Base-by-base conservation (phyloP, 805 yeast genomes). In the Cyberlindnera saturnus region DNA sequence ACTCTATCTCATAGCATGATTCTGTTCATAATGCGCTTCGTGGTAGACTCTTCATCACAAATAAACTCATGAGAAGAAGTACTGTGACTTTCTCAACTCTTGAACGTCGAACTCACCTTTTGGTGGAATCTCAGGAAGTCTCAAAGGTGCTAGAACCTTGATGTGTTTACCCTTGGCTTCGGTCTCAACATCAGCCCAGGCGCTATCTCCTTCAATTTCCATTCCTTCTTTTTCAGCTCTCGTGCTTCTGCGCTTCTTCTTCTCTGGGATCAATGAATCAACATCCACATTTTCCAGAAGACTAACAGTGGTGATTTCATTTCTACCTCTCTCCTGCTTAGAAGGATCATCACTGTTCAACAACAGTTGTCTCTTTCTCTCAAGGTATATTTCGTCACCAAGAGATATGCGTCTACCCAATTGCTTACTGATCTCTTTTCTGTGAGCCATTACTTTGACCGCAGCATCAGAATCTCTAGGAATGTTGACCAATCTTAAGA, bases 71-170 rank as follows among this genome's bases (percentile, higher is more conserved):
- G 52, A 49, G 50, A 91, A 91, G 73, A 91, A 91, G 63, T 91
- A 91, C 29, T 73, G 72, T 49, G 96, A 86, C 39, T 81, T 76
- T 57, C 74, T 73, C 35, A 90, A 82, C 45, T 74, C 75, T 33
- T 68, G 65, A 32, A 91, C 95, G 57, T 91, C 95, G 54, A 91
- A 86, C 15, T 79, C 81, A 40, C 97, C 99, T 61, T 77, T 82
- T 39, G 73, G 67, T 13, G 96, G 96, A 34, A 87, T 75, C 0
- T 69, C 72, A 0, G 96, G 95, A 49, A 88, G 68, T 36, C 62
- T 65, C 53, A 88, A 69, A 6, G 95, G 96, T 8, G 78, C 81
- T 44, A 86, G 65, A 3, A 83, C 69, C 26, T 40, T 41, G 20
- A 55, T 47, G 51, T 48, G 19, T 45, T 50, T 45, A 36, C 42